Conservation (phyloP, 352 stramenopile genomes). For the Globisporangium apiculatum region DNA sequence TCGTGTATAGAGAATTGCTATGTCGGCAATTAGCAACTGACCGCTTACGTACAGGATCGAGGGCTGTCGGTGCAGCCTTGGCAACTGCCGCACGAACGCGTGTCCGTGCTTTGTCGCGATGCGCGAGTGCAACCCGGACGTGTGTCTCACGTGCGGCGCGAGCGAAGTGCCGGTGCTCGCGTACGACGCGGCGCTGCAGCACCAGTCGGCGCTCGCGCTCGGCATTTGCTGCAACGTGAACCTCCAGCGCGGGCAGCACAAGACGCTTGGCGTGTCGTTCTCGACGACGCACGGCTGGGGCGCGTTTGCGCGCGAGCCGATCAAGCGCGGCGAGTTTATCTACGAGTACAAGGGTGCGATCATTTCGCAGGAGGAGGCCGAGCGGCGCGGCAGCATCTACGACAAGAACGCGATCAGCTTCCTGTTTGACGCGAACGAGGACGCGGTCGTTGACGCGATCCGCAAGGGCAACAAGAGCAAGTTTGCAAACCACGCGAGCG, state of each 20-base stretch:
- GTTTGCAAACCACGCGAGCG: constrained; percentile 78
- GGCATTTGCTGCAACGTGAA: constrained; percentile 69
- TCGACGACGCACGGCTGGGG: constrained; percentile 62
- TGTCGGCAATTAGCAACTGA: background rate
- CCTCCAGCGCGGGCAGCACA: constrained; percentile 47
- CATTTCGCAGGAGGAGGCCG: constrained; percentile 62
- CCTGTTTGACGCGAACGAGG: constrained; percentile 89
- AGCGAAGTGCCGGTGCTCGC: constrained; percentile 43
- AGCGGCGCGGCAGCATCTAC: constrained; percentile 77
- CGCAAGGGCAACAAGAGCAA: constrained; percentile 92
- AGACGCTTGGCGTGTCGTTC: constrained; percentile 51
- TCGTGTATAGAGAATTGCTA: background rate
- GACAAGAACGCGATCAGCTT: constrained; percentile 85
- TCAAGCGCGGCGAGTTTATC: constrained; percentile 62
- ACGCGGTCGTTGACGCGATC: constrained; percentile 87
- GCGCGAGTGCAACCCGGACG: constrained; percentile 51
- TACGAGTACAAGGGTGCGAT: constrained; percentile 64
- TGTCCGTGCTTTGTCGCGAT: constrained; percentile 54
- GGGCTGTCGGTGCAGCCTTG: constrained; percentile 44
- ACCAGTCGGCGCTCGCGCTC: constrained; percentile 26
- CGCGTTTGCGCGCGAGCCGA: constrained; percentile 48
- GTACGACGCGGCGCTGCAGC: constrained; percentile 24
- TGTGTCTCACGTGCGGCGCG: constrained; percentile 50
- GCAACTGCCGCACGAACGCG: constrained; percentile 56
- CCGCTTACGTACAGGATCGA: constrained; percentile 20